Base-by-base conservation (phyloP, 73 alveolate species). In the Paramecium tetraurelia region DNA sequence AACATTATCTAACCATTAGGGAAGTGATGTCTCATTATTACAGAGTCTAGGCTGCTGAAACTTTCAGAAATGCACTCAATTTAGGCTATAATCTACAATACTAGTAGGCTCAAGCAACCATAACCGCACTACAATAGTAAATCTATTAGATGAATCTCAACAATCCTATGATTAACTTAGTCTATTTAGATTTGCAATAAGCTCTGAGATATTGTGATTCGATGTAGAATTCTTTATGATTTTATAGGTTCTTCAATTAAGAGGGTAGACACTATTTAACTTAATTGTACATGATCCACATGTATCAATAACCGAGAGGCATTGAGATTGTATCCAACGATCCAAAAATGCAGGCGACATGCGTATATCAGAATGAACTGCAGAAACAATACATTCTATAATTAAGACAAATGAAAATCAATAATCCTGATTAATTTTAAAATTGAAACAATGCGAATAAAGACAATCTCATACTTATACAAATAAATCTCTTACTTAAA, bases 221-320 rank as follows among this genome's bases (percentile, higher is more conserved):
- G 46, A 43, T 9, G 75, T 72, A 72, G 14, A 36, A 21, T 16
- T 35, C 16, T 5, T 14, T 16, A 35, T 72, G 0, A 35, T 35
- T 35, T 72, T 70, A 27, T 27, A 72, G 86, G 27, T 22, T n/a
- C 7, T 80, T 41, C 8, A 27, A 41, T 22, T 11, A 33, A 80
- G 90, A 46, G 24, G 90, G 90, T 9, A 80, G 90, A 46, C 90
- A 80, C 22, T 27, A 80, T 80, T 27, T 80, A 11, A 41, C 70
- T 20, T 44, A 80, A 80, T 24, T 80, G 1, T 24, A 48, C 29
- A 46, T 80, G 72, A 63, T 80, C 21, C 90, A 80, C 16, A 80
- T 80, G 90, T 80, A 80, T 80, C 46, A 80, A 46, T 31, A 80
- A 80, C 38, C 90, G 0, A 80, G 90, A 46, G 90, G 90, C 4